Conservation (phyloP, 73 alveolate genomes). For the Durusdinium trenchii region DNA sequence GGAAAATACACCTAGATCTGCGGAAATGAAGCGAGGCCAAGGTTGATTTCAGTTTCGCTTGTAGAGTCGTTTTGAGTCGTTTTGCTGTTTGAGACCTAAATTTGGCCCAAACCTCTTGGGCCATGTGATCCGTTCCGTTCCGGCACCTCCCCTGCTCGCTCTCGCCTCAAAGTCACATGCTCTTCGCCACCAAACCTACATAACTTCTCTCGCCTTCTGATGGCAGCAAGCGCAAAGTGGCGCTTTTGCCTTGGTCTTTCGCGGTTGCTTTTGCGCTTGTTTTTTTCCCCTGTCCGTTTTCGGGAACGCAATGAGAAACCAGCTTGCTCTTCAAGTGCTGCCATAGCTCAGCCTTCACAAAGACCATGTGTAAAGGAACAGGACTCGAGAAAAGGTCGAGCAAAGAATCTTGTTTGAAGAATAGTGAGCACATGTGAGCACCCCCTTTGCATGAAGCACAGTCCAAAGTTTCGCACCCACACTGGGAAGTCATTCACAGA, state of each 20-base stretch:
- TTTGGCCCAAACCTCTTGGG: no score
- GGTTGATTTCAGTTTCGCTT: no score
- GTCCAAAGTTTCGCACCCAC: constrained; percentile 1
- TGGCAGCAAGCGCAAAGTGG: constrained; percentile 65
- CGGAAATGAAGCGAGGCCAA: no score
- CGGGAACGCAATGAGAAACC: background rate
- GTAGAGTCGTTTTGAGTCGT: no score
- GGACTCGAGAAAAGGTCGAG: background rate
- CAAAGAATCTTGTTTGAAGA: background rate
- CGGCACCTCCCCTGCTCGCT: constrained; percentile 84
- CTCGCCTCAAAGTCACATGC: constrained; percentile 7
- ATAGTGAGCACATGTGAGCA: background rate
- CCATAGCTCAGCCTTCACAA: constrained; percentile 75
- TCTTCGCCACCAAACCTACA: background rate
- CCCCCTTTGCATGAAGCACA: background rate
- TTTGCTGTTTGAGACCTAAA: no score
- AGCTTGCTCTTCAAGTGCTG: constrained; percentile 78
- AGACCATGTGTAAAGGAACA: background rate
- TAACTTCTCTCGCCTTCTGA: constrained; percentile 3
- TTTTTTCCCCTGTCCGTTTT: background rate
- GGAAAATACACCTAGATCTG: no score
- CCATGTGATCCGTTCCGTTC: no score
- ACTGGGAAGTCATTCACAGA: constrained; percentile 67
- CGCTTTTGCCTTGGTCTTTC: constrained; percentile 63
- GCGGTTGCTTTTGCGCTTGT: background rate